These are phyloP conservation scores for Phialemoniopsis sp. DNA, from an alignment of 2,329 filamentous ascomycete genomes.

Conservation along the genomic window DNA sequence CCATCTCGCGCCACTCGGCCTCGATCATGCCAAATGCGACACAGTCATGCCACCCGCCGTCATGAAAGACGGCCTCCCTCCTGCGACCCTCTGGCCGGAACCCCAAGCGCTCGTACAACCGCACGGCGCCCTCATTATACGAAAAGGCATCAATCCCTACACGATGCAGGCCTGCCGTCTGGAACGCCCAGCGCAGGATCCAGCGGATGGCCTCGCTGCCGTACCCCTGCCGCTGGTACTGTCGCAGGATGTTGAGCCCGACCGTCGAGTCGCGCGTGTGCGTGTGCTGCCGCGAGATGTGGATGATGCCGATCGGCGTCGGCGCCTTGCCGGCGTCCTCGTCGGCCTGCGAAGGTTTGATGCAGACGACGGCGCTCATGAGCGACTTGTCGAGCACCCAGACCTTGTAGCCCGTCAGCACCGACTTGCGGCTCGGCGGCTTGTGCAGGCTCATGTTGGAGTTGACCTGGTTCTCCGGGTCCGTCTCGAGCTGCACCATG, in stretches of 20 bases:
- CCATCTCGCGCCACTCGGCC: slow-evolving; percentile 23
- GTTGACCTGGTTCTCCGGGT: slow-evolving; percentile 18
- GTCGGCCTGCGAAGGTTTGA: slow-evolving; percentile 11
- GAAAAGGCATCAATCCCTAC: slow-evolving; percentile 32
- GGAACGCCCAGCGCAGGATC: slow-evolving; percentile 41
- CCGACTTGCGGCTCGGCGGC: slow-evolving; percentile 11
- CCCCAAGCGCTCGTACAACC: slow-evolving; percentile 38
- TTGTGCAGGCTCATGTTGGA: slow-evolving; percentile 19
- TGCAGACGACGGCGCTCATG: slow-evolving; percentile 30
- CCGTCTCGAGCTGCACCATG: slow-evolving; percentile 20
- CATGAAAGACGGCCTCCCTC: slow-evolving; percentile 35
- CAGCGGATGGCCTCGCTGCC: slow-evolving; percentile 41
- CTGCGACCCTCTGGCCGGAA: slow-evolving; percentile 37
- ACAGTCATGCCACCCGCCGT: slow-evolving; percentile 32
- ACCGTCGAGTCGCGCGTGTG: slow-evolving; percentile 14
- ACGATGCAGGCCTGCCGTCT: slow-evolving; percentile 35
- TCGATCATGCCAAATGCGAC: slow-evolving; percentile 31
- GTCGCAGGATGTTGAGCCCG: slow-evolving; percentile 26
- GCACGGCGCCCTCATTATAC: slow-evolving; percentile 35
- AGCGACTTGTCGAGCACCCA: slow-evolving; percentile 20
- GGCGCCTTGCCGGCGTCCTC: neutral
- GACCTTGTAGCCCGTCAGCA: slow-evolving; percentile 9
- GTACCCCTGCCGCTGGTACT: slow-evolving; percentile 34
- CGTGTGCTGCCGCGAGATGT: slow-evolving; percentile 1
- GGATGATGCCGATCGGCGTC: slow-evolving; percentile 8